A percentile compares a stretch with the other conserved stretches of the same genome.
phyloP scores from a whole-genome alignment of 257 asterid genomes.

The Buddleja alternifolia region DNA sequence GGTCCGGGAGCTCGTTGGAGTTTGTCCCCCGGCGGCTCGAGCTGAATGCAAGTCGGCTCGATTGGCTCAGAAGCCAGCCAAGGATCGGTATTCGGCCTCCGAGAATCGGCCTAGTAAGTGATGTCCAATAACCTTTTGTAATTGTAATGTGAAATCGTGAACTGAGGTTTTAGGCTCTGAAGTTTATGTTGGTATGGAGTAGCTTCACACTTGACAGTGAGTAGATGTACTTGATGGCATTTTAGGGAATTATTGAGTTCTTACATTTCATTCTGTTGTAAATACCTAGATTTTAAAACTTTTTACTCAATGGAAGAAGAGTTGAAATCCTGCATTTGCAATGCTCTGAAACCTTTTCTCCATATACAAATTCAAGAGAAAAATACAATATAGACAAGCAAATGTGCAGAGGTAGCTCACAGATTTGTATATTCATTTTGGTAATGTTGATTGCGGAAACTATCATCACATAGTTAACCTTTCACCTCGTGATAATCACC shows the following conservation, averaged over 20 bases:
- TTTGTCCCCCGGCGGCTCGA: conserved; percentile 49
- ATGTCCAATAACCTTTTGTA: background rate
- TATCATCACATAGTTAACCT: background rate
- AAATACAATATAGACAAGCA: background rate
- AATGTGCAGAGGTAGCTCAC: background rate
- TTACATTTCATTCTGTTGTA: conserved; percentile 3
- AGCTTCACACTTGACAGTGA: conserved; percentile 11
- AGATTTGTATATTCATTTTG: background rate
- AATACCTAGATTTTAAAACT: background rate
- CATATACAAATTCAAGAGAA: conserved; percentile 3
- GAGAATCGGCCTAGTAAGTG: conserved; percentile 76
- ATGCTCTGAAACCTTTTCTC: conserved; percentile 17
- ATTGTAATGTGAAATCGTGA: conserved; percentile 8
- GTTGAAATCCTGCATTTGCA: conserved; percentile 13
- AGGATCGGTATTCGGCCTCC: conserved; percentile 83
- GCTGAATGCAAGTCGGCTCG: conserved; percentile 52
- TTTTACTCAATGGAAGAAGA: conserved; percentile 8
- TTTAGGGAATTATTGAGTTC: conserved; percentile 21
- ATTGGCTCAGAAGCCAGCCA: conserved; percentile 67
- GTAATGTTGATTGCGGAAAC: conserved; percentile 8
- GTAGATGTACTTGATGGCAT: conserved; percentile 8
- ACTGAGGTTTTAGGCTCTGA: conserved; percentile 20
- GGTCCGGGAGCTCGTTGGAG: conserved; percentile 77
- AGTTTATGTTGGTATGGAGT: conserved; percentile 19
- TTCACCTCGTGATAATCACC: conserved; percentile 10